phyloP scores from a whole-genome alignment of 2,329 filamentous ascomycete genomes.

The Fusarium chuoi region DNA sequence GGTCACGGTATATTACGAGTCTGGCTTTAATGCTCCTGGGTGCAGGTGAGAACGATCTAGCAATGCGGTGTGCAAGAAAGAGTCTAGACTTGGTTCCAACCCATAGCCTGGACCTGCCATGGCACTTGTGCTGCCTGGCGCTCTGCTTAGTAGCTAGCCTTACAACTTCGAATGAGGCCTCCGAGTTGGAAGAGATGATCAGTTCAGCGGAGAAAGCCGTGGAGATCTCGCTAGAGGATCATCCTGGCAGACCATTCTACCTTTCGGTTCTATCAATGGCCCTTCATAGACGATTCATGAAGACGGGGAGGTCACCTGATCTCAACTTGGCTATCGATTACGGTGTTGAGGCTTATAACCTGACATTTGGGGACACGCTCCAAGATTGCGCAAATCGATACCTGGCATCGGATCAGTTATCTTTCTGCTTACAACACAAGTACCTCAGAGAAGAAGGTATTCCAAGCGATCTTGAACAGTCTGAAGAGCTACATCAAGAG shows the following conservation, averaged over 20 bases:
- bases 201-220: accelerated
- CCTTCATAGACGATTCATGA: not conserved
- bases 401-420: not conserved
- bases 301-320: accelerated
- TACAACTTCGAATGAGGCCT: accelerated
- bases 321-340: not conserved
- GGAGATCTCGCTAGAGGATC: accelerated
- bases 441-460: not conserved
- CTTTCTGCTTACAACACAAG: not conserved
- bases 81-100: accelerated
- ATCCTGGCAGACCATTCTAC: not conserved
- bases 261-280: not conserved
- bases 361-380: not conserved
- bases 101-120: not conserved
- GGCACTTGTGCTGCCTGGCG: not conserved
- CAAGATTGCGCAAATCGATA: not conserved
- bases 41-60: not conserved
- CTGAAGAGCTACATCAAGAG: not conserved
- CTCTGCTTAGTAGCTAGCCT: not conserved
- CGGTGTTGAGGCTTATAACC: not conserved
- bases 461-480: accelerated
- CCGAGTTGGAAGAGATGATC: not conserved
- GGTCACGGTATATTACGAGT: not conserved
- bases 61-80: not conserved
- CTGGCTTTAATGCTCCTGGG: not conserved